Evolutionary conservation across 345 rosid species (phyloP), one percentile per base, ranked within the genome.

Genomic region (Triadica sebifera): DNA sequence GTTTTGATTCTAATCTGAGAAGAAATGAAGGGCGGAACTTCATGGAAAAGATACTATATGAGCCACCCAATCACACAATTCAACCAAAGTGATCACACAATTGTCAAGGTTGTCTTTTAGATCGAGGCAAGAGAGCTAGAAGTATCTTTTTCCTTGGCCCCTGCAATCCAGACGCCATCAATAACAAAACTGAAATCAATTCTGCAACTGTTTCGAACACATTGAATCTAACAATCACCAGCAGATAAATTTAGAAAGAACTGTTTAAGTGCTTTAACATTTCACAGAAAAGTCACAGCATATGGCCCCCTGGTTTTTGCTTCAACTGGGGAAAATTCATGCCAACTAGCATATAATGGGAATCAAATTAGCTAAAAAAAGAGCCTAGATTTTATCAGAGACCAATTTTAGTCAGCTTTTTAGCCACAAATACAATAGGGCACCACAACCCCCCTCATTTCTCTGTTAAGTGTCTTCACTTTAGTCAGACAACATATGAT

Each of bases 131-230:
- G 64, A 92, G 73, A 19, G 98, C 93, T 61, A 86, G 91, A 67
- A 92, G 91, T 76, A 95, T 95, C 83, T 92, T 95, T 85, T 95
- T 95, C 79, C 99, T 87, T 47, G 99, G 97, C 25, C 98, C 98
- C 98, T 95, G 90, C 78, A 76, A 81, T 65, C 72, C 74, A 71
- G 59, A 80, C 39, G 47, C 51, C 65, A n/a, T 74, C 41, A 73
- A 34, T 47, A 41, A 52, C 56, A 67, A 29, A 9, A 34, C 12
- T 6, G 12, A 34, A 16, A 74, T 8, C n/a, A 37, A 57, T 12
- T 45, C 25, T 39, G 5, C 6, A 50, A 37, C 12, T 16, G 22
- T 64, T 38, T 12, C 52, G 51, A 7, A 15, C 24, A 25, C 43
- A 51, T 29, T 29, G 2, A 29, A 29, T 1, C 10, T 17, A 65